Percentiles rank a stretch among this genome's conserved stretches.
phyloP scores from a whole-genome alignment of 345 rosid genomes.

The Iberis pinnata region DNA sequence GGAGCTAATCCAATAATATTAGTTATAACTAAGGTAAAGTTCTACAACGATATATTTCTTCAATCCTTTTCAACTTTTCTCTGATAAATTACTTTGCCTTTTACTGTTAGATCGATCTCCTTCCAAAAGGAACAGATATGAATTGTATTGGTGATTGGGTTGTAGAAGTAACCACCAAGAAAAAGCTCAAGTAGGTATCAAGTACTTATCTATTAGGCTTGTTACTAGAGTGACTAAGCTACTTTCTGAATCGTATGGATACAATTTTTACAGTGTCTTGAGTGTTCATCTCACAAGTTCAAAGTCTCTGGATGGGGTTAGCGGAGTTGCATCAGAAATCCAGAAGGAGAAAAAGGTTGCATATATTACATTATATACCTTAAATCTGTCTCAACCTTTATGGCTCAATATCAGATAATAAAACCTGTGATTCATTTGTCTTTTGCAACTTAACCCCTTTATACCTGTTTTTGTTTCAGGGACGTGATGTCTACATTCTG shows the following conservation, averaged over 20 bases:
- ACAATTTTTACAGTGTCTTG: slow-evolving; percentile 50
- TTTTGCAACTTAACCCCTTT: slow-evolving; percentile 18
- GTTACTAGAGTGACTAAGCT: not conserved
- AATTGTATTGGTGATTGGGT: slow-evolving; percentile 98
- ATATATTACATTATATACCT: not conserved
- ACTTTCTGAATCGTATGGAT: slow-evolving; percentile 8
- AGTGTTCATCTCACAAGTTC: slow-evolving; percentile 92
- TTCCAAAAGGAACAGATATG: slow-evolving; percentile 86
- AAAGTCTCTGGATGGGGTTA: slow-evolving; percentile 75
- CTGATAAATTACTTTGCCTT: slow-evolving; percentile 14
- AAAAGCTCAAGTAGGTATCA: slow-evolving; percentile 68
- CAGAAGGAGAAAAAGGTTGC: slow-evolving; percentile 90
- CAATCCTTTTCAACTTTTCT: not conserved
- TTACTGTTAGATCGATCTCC: slow-evolving; percentile 64
- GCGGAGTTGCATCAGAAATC: slow-evolving; percentile 80
- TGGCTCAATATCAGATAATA: not conserved
- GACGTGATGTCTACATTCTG: slow-evolving; percentile 95
- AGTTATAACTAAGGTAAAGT: slow-evolving; percentile 74
- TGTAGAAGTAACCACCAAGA: slow-evolving; percentile 72
- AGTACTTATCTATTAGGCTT: not conserved
- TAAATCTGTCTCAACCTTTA: not conserved
- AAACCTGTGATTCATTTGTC: not conserved
- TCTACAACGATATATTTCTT: not conserved
- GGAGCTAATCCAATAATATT: slow-evolving; percentile 91
- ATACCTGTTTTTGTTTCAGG: slow-evolving; percentile 52